Evolutionary conservation across 1,284 basidiomycete genomes (phyloP).

Genomic region (Wolfiporia cocos): DNA sequence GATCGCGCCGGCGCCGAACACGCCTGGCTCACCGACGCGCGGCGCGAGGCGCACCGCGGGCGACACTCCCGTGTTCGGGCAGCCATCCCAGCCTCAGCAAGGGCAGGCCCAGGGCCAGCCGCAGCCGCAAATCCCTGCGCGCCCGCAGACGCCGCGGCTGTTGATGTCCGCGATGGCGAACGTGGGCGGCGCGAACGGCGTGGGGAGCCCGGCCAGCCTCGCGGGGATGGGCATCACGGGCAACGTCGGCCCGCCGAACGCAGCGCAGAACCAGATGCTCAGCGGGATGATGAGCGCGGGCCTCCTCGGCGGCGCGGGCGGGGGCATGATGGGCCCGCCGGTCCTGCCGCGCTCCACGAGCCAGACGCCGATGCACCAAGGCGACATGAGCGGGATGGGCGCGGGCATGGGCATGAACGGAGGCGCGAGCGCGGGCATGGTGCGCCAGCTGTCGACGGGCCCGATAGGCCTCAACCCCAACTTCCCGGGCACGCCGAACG

Average conservation of each 20-base stretch:
- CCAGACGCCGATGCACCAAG: slow-evolving; percentile 6
- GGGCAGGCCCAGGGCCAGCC: slow-evolving; percentile 7
- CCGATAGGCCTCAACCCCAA: neutral
- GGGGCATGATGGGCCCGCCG: slow-evolving; percentile 23
- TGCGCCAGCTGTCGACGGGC: slow-evolving; percentile 1
- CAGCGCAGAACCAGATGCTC: slow-evolving; percentile 7
- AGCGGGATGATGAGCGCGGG: slow-evolving; percentile 10
- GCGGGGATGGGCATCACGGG: slow-evolving; percentile 16
- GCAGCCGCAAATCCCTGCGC: slow-evolving; percentile 3
- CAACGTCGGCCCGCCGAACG: slow-evolving; percentile 11
- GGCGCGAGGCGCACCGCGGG: slow-evolving; percentile 20
- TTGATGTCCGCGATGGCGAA: neutral
- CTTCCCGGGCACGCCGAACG: neutral
- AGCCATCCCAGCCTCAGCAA: slow-evolving; percentile 2
- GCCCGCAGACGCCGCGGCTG: slow-evolving; percentile 12
- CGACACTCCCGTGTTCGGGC: slow-evolving; percentile 14
- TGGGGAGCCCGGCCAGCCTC: slow-evolving; percentile 10
- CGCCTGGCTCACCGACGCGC: slow-evolving; percentile 16
- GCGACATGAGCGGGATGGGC: neutral
- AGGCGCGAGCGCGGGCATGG: neutral
- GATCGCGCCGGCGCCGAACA: slow-evolving; percentile 22
- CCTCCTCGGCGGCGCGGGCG: slow-evolving; percentile 14
- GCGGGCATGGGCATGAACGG: slow-evolving; percentile 8
- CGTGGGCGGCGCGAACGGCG: slow-evolving; percentile 1
- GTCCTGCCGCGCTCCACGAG: slow-evolving; percentile 12